These are phyloP conservation scores for Fomitopsis palustris DNA, from an alignment of 1,284 basidiomycete species.

Conservation along the genomic window DNA sequence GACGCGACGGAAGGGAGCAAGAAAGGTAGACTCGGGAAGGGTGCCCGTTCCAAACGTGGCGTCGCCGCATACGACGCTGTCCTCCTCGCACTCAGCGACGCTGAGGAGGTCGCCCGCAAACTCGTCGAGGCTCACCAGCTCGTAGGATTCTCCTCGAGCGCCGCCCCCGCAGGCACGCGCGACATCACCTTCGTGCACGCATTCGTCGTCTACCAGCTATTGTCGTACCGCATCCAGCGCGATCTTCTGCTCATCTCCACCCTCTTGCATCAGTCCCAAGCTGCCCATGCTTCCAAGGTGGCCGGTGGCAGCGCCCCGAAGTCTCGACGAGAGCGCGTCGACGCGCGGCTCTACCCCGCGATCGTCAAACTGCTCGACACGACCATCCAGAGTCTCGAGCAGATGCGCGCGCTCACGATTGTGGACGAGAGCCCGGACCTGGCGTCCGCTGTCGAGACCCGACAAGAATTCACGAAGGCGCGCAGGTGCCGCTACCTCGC, in stretches of 20 bases:
- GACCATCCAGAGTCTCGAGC: slow-evolving; percentile 77
- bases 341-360: slow-evolving; percentile 72
- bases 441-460: slow-evolving; percentile 70
- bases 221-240: slow-evolving; percentile 82
- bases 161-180: slow-evolving; percentile 43
- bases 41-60: slow-evolving; percentile 58
- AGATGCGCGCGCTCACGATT: slow-evolving; percentile 78
- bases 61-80: slow-evolving; percentile 84
- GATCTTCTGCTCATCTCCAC: slow-evolving; percentile 81
- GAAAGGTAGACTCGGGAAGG: slow-evolving; percentile 37
- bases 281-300: slow-evolving; percentile 28
- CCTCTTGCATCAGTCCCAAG: slow-evolving; percentile 44
- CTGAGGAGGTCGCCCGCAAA: slow-evolving; percentile 78
- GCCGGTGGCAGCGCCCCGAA: slow-evolving; percentile 25
- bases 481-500: slow-evolving; percentile 70
- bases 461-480: slow-evolving; percentile 72
- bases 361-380: slow-evolving; percentile 87
- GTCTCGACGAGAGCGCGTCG: slow-evolving; percentile 49
- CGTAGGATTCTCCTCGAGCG: slow-evolving; percentile 20
- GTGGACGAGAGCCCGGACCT: slow-evolving; percentile 88
- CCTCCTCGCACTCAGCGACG: slow-evolving; percentile 81
- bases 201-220: slow-evolving; percentile 83
- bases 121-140: slow-evolving; percentile 80
- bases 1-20: slow-evolving; percentile 26
- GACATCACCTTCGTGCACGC: slow-evolving; percentile 84